These are phyloP conservation scores for Pythium folliculosum DNA, from an alignment of 352 stramenopile genomes.

Conservation along the genomic window DNA sequence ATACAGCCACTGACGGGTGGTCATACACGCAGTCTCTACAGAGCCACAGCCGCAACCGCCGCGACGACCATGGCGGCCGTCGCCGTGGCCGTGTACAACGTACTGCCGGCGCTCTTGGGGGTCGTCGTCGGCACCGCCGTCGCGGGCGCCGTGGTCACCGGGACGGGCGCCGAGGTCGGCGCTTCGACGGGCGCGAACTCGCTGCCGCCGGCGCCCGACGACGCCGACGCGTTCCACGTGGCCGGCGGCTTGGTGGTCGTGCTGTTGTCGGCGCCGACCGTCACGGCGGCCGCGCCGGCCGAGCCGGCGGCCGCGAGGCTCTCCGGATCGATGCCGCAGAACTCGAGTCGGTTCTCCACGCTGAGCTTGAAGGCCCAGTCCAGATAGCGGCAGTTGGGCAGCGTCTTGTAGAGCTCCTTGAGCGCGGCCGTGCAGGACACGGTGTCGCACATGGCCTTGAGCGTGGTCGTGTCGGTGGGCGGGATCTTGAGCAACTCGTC, in stretches of 20 bases:
- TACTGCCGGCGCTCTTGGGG: not conserved
- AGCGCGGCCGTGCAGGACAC: constrained; percentile 52
- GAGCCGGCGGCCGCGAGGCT: constrained; percentile 4
- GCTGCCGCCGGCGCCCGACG: constrained; percentile 23
- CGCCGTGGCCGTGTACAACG: not conserved
- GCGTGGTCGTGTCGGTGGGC: constrained; percentile 32
- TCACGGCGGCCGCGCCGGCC: constrained; percentile 11
- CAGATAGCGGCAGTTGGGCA: constrained; percentile 65
- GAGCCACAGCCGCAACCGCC: not conserved
- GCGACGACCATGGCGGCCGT: not conserved
- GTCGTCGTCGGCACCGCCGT: not conserved
- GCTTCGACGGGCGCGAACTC: too few relatives aligned
- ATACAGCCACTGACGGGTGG: too few relatives aligned
- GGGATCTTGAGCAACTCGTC: constrained; percentile 46
- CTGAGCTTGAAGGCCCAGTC: constrained; percentile 51
- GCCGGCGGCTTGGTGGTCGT: constrained; percentile 5
- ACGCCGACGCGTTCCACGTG: constrained; percentile 7
- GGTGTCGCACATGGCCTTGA: constrained; percentile 38
- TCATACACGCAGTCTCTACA: not conserved
- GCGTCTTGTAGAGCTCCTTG: constrained; percentile 54
- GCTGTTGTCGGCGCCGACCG: not conserved
- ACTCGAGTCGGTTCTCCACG: constrained; percentile 42
- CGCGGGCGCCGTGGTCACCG: constrained; percentile 25
- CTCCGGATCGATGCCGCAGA: constrained; percentile 47
- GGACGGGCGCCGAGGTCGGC: constrained; percentile 28